A percentile compares a stretch with the other conserved stretches of the same genome.
Evolutionary conservation across 192 early-diverging fungal genomes (phyloP).

Genomic region (Phycomyces nitens): DNA sequence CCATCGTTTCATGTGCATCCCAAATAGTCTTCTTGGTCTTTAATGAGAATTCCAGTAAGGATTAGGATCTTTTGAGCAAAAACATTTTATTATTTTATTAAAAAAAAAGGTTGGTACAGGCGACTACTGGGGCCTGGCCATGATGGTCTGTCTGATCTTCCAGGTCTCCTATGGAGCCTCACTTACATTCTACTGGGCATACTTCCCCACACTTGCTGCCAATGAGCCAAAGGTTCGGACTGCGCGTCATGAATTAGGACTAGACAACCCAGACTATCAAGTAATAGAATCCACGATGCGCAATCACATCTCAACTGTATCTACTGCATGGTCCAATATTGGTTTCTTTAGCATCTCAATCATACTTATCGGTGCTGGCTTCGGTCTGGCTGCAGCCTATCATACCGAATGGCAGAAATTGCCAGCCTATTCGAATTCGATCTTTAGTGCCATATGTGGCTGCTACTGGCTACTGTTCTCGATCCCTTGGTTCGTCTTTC

Average conservation of each 20-base stretch:
- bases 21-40: conserved; percentile 9
- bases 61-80: not conserved
- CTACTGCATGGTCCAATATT: conserved; percentile 44
- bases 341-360: conserved; percentile 36
- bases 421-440: conserved; percentile 1
- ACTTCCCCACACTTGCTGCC: conserved; percentile 5
- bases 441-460: conserved; percentile 33
- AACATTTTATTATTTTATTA: too few species aligned
- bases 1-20: conserved; percentile 14
- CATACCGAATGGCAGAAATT: conserved; percentile 6
- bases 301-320: conserved; percentile 43
- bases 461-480: conserved; percentile 36
- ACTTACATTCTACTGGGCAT: conserved; percentile 16
- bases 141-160: conserved; percentile 16
- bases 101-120: not conserved
- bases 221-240: conserved; percentile 16
- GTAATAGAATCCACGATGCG: conserved; percentile 16
- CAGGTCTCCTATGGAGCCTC: conserved; percentile 21
- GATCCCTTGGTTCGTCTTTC: conserved; percentile 36
- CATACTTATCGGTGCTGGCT: not conserved
- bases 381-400: not conserved
- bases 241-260: conserved; percentile 12
- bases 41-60: not conserved
- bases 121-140: conserved; percentile 20
- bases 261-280: not conserved